Evolutionary conservation across 345 rosid genomes (phyloP), one percentile per base, ranked within the genome.

Genomic region (Eucalyptus decipiens): DNA sequence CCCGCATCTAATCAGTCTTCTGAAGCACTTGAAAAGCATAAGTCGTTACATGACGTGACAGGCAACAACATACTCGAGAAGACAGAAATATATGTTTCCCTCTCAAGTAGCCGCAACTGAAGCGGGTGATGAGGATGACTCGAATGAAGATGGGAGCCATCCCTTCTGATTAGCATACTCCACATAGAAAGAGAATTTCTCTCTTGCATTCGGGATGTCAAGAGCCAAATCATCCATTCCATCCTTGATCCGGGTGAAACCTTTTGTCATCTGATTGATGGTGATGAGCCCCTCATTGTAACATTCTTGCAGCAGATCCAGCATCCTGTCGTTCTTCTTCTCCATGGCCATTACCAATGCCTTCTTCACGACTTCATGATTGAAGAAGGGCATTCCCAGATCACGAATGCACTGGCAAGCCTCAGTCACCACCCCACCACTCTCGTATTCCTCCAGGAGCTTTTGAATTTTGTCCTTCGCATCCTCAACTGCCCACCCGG

Each of bases 281-380:
- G 99, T 98, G 91, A 97, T 98, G 92, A 97, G 93, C 34, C 99
- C 99, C 92, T 97, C 99, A 11, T 91, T 89, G 93, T 93, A 97
- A 90, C 98, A 97, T 72, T 92, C 98, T 90, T 96, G 96, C n/a
- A 98, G 95, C 89, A 98, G 95, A 91, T 96, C 95, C 87, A 98
- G 91, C 91, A 98, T 92, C 92, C 95, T 87, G 86, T 97, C 99
- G 51, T 97, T 98, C 95, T 98, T 95, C 96, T 96, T 98, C 95
- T 97, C 99, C 99, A 98, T 98, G 30, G 99, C 99, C 99, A 98
- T 97, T 50, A 97, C 98, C 92, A 98, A 54, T 60, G 99, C 99
- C 92, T 98, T 98, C 96, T 98, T 98, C 90, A 97, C 99, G 34
- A 98, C 99, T 90, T 98, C 99, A 88, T 98, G 99, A 93, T 98